These are phyloP conservation scores for Sphenostylis stenocarpa DNA, from an alignment of 306 rosid genomes.

Conservation along the genomic window DNA sequence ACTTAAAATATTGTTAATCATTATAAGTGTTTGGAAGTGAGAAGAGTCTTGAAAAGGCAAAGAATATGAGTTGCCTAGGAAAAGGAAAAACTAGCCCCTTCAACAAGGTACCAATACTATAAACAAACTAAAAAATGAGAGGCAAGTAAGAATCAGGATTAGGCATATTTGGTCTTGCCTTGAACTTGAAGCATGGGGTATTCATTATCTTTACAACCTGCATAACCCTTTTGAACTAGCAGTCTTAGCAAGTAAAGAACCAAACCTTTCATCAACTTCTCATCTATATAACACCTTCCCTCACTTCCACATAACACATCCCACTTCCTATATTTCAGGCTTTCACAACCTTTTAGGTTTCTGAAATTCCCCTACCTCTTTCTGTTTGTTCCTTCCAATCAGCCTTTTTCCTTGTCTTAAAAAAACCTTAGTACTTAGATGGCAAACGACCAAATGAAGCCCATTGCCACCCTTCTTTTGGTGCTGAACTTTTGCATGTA, in stretches of 20 bases:
- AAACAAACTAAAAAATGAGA: conserved; percentile 38
- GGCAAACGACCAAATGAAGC: conserved; percentile 67
- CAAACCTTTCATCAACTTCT: conserved; percentile 30
- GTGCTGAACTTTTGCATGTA: conserved; percentile 88
- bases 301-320: conserved; percentile 32
- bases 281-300: conserved; percentile 26
- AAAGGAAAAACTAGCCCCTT: conserved; percentile 31
- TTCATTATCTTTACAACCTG: conserved; percentile 71
- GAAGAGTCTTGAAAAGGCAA: conserved; percentile 47
- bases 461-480: conserved; percentile 73
- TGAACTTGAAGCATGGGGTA: conserved; percentile 65
- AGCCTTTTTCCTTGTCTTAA: background rate
- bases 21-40: background rate
- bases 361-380: conserved; percentile 26
- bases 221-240: conserved; percentile 41
- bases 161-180: conserved; percentile 59
- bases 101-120: conserved; percentile 41
- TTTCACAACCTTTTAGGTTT: conserved; percentile 29
- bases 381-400: background rate
- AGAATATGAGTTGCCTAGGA: conserved; percentile 54
- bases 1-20: too few relatives aligned
- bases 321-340: background rate
- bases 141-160: conserved; percentile 69
- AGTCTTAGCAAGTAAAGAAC: conserved; percentile 91
- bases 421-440: conserved; percentile 35